Conservation (phyloP, 768 basidiomycete genomes). For the Agaricus subrufescens region DNA sequence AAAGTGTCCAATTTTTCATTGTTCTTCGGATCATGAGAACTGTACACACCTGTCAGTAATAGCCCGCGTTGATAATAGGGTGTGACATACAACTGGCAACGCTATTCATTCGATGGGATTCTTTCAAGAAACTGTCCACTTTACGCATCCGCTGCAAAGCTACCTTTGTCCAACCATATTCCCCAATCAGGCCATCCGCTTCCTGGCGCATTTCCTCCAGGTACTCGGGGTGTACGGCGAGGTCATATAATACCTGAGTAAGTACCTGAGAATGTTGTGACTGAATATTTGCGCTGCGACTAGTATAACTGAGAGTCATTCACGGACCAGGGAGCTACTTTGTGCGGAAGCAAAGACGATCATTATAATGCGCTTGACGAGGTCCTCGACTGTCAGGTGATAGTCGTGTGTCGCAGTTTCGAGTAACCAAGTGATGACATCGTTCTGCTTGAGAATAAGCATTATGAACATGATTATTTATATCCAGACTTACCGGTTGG, state of each 20-base stretch:
- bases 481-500: conserved; percentile 23
- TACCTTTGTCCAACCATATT: conserved; percentile 29
- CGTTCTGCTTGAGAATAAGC: conserved; percentile 6
- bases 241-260: conserved; percentile 27
- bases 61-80: background rate
- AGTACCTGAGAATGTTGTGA: conserved; percentile 20
- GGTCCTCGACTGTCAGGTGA: conserved; percentile 16
- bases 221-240: conserved; percentile 28
- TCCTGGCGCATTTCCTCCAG: conserved; percentile 34
- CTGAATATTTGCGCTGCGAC: background rate
- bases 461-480: background rate
- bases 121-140: conserved; percentile 42
- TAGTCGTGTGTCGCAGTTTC: conserved; percentile 22
- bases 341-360: conserved; percentile 39
- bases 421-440: conserved; percentile 20
- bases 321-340: conserved; percentile 32
- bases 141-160: conserved; percentile 32
- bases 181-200: conserved; percentile 26
- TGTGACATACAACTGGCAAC: background rate
- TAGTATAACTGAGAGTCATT: background rate
- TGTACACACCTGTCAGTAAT: conserved; percentile 3
- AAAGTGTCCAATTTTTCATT: conserved; percentile 35
- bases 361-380: conserved; percentile 26
- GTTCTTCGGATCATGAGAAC: conserved; percentile 29
- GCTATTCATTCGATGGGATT: conserved; percentile 18